Conservation (phyloP, 2,329 filamentous ascomycete genomes). For the Fusarium sterilihyphosum region DNA sequence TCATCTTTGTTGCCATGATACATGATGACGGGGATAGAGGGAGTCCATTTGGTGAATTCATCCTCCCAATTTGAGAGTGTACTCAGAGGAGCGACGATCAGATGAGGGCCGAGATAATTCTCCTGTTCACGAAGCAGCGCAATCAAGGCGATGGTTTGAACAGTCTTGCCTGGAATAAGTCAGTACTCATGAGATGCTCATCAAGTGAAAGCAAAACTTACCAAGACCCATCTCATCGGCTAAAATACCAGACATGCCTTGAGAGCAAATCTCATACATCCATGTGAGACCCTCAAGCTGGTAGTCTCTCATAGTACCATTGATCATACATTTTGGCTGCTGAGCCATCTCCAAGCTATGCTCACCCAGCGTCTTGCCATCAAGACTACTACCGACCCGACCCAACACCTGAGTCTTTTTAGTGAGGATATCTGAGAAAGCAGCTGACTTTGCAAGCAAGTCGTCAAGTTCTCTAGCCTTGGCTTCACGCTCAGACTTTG, state of each 20-base stretch:
- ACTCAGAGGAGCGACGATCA: conserved; percentile 90
- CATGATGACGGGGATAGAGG: conserved; percentile 85
- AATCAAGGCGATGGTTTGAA: conserved; percentile 89
- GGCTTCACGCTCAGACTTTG: conserved; percentile 63
- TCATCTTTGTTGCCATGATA: conserved; percentile 88
- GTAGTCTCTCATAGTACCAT: conserved; percentile 92
- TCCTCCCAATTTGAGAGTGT: conserved; percentile 96
- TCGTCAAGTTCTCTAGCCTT: conserved; percentile 70
- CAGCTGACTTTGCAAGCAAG: conserved; percentile 66
- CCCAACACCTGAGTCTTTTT: conserved; percentile 71
- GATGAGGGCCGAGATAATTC: conserved; percentile 82
- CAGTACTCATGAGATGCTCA: background rate
- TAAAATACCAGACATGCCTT: conserved; percentile 89
- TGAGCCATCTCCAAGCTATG: conserved; percentile 81
- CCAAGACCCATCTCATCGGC: conserved; percentile 93
- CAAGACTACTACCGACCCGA: conserved; percentile 68
- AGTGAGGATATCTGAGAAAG: conserved; percentile 70
- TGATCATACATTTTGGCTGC: conserved; percentile 85
- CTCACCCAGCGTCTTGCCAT: conserved; percentile 68
- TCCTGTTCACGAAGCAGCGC: conserved; percentile 89
- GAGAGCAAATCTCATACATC: conserved; percentile 84
- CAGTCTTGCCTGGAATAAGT: conserved; percentile 75
- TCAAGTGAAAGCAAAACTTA: conserved; percentile 41
- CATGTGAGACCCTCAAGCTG: conserved; percentile 95
- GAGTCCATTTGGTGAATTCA: conserved; percentile 92